Evolutionary conservation across 192 early-diverging fungal species (phyloP).

Genomic region (Coemansia asiatica): DNA sequence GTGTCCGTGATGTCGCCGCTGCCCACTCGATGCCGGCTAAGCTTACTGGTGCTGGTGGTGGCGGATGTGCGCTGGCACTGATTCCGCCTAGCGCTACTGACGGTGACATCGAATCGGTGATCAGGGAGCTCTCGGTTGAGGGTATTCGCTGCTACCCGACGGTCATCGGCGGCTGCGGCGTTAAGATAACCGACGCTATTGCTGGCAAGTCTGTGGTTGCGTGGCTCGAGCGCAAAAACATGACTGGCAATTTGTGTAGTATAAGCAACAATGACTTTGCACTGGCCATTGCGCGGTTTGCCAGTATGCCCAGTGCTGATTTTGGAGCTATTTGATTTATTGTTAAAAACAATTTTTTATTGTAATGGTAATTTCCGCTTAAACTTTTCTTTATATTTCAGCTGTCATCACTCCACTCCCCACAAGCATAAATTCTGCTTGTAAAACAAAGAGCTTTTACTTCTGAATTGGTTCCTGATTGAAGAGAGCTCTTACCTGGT

Average conservation of each 20-base stretch:
- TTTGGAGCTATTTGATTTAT: slow-evolving; percentile 26
- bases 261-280: neutral
- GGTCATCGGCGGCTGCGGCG: slow-evolving; percentile 68
- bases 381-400: neutral
- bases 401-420: neutral
- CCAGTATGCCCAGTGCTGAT: slow-evolving; percentile 11
- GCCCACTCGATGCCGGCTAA: slow-evolving; percentile 72
- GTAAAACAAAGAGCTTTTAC: too few species aligned
- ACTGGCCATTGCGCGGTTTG: slow-evolving; percentile 17
- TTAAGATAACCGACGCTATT: slow-evolving; percentile 32
- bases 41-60: slow-evolving; percentile 96
- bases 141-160: slow-evolving; percentile 76
- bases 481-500: too few species aligned
- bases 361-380: too few species aligned
- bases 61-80: slow-evolving; percentile 89
- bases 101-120: slow-evolving; percentile 45
- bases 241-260: slow-evolving; percentile 7
- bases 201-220: slow-evolving; percentile 12
- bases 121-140: slow-evolving; percentile 53
- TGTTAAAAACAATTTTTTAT: too few species aligned
- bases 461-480: too few species aligned
- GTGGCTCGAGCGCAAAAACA: slow-evolving; percentile 19
- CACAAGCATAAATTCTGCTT: neutral
- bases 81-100: slow-evolving; percentile 38
- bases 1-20: slow-evolving; percentile 65